Conservation (phyloP, 495 filamentous ascomycete genomes). For the Aspergillus indologenus region DNA sequence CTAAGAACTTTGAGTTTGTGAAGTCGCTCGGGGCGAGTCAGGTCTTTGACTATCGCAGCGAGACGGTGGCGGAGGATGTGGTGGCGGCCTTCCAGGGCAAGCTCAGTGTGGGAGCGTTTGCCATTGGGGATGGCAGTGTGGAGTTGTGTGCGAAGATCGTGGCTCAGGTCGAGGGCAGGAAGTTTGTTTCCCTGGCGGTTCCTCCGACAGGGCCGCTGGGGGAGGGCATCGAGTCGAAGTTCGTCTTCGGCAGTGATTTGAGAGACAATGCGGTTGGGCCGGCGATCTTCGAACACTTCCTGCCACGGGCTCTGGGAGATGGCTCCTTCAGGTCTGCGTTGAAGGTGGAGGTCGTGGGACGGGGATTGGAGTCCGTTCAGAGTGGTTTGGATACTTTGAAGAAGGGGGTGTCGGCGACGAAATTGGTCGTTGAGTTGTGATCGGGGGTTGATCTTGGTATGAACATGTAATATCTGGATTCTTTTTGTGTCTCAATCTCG, state of each 20-base stretch:
- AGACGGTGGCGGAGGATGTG: constrained; percentile 29
- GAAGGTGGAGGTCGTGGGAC: constrained; percentile 29
- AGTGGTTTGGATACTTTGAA: constrained; percentile 30
- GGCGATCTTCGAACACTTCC: constrained; percentile 34
- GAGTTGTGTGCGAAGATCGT: constrained; percentile 19
- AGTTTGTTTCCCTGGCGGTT: constrained; percentile 14
- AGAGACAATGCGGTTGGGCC: constrained; percentile 29
- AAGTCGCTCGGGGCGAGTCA: constrained; percentile 51
- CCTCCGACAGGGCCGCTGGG: constrained; percentile 2
- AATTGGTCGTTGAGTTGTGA: constrained; percentile 31
- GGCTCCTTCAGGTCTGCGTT: constrained; percentile 22
- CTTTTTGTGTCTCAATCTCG: too few species aligned
- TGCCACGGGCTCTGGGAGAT: constrained; percentile 32
- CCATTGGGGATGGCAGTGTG: constrained; percentile 2
- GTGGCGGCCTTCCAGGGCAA: constrained; percentile 18
- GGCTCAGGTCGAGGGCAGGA: constrained; percentile 5
- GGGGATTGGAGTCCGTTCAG: constrained; percentile 40
- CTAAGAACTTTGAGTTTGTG: constrained; percentile 51
- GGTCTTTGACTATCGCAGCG: constrained; percentile 55
- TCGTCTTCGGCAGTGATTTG: constrained; percentile 11
- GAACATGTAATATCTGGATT: too few species aligned
- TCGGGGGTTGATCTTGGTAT: too few species aligned
- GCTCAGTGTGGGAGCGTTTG: constrained; percentile 22
- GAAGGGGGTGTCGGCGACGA: constrained; percentile 37
- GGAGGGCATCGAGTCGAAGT: constrained; percentile 11